These are phyloP conservation scores for Lachnellula willkommii DNA, from an alignment of 2,329 filamentous ascomycete genomes.

Conservation along the genomic window DNA sequence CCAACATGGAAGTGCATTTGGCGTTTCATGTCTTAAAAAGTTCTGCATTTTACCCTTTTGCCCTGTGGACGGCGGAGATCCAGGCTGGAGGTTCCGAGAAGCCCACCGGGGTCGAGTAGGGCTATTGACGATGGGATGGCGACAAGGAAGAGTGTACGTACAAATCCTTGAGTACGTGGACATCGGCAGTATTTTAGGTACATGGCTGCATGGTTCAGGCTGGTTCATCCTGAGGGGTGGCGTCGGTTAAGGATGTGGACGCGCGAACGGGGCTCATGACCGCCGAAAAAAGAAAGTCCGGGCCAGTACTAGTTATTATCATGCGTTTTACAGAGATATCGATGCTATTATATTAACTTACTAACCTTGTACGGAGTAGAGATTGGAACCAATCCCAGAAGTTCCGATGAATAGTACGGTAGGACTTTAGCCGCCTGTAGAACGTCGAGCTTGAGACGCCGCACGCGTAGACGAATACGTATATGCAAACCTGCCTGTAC, in stretches of 20 bases:
- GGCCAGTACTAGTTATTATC: too few relatives aligned
- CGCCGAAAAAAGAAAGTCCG: background rate
- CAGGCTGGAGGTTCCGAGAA: background rate
- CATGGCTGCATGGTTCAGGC: background rate
- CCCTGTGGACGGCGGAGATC: background rate
- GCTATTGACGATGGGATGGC: background rate
- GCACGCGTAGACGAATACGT: too few relatives aligned
- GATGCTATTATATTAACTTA: too few relatives aligned
- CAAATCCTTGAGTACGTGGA: background rate
- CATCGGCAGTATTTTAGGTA: background rate
- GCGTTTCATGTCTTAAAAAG: constrained; percentile 13
- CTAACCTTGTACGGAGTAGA: too few relatives aligned
- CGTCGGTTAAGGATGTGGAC: background rate
- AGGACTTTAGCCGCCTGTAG: too few relatives aligned
- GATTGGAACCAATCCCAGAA: too few relatives aligned
- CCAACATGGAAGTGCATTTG: constrained; percentile 14
- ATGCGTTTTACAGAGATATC: too few relatives aligned
- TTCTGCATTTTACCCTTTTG: constrained; percentile 10
- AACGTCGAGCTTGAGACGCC: too few relatives aligned
- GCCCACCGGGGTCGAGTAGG: background rate
- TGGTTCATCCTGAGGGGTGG: background rate
- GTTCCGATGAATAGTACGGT: too few relatives aligned
- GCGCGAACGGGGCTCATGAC: background rate
- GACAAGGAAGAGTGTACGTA: background rate
- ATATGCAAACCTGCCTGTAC: too few relatives aligned